phyloP scores from a whole-genome alignment of 202 grass and related monocot species.

The Dendrocalamus latiflorus region DNA sequence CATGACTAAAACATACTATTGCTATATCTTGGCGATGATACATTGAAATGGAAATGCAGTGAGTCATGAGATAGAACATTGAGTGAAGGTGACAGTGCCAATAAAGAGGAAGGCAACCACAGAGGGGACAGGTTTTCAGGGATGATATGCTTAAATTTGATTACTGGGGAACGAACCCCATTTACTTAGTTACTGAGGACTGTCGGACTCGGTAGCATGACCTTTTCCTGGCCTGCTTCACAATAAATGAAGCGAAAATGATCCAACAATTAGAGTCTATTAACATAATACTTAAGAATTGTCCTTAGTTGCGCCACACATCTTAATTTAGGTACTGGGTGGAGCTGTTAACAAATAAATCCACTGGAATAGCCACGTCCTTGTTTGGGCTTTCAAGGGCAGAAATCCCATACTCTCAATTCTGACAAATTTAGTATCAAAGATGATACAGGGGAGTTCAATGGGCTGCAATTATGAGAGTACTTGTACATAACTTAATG shows the following conservation, averaged over 20 bases:
- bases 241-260: neutral
- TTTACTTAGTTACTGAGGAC: neutral
- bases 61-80: neutral
- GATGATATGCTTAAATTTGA: neutral
- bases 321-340: neutral
- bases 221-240: neutral
- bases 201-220: neutral
- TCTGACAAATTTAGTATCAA: too few species aligned
- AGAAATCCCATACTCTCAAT: too few species aligned
- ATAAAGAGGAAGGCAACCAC: neutral
- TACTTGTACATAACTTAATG: too few species aligned
- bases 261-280: neutral
- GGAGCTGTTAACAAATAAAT: neutral
- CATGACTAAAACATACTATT: neutral
- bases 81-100: neutral
- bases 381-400: too few species aligned
- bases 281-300: neutral
- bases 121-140: neutral
- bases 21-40: neutral
- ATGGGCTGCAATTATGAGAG: too few species aligned
- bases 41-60: neutral
- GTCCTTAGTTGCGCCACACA: neutral
- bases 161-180: neutral
- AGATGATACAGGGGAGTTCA: too few species aligned
- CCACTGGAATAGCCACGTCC: neutral